Percentiles rank a stretch among this genome's conserved stretches.
Evolutionary conservation across 352 stramenopile genomes (phyloP).

Genomic region (Elongisporangium prolatum): DNA sequence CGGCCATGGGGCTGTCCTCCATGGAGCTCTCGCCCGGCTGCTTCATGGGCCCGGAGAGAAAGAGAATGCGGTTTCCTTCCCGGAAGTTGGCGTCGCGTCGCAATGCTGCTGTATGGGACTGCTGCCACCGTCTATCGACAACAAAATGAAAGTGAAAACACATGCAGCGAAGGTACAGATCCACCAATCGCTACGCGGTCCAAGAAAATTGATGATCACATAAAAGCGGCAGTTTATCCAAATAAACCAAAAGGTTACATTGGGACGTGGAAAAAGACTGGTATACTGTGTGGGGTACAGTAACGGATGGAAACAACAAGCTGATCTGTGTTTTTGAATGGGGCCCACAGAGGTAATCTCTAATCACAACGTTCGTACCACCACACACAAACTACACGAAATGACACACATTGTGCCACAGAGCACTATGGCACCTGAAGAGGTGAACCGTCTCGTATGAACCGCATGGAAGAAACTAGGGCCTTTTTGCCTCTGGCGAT

Average conservation of each 20-base stretch:
- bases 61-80: background rate
- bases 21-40: background rate
- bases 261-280: background rate
- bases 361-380: background rate
- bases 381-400: background rate
- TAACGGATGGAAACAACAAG: background rate
- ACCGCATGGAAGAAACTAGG: background rate
- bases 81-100: background rate
- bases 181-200: background rate
- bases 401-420: background rate
- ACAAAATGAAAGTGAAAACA: background rate
- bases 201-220: background rate
- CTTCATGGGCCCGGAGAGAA: background rate
- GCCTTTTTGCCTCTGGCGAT: background rate
- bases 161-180: background rate
- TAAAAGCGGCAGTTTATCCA: background rate
- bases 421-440: background rate
- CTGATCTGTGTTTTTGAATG: background rate
- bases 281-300: background rate
- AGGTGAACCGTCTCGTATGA: background rate
- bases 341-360: background rate
- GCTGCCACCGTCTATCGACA: background rate
- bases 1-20: slow-evolving; percentile 2
- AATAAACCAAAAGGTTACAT: background rate
- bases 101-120: background rate